phyloP scores from a whole-genome alignment of 306 rosid genomes.

The Crataegus laevigata region DNA sequence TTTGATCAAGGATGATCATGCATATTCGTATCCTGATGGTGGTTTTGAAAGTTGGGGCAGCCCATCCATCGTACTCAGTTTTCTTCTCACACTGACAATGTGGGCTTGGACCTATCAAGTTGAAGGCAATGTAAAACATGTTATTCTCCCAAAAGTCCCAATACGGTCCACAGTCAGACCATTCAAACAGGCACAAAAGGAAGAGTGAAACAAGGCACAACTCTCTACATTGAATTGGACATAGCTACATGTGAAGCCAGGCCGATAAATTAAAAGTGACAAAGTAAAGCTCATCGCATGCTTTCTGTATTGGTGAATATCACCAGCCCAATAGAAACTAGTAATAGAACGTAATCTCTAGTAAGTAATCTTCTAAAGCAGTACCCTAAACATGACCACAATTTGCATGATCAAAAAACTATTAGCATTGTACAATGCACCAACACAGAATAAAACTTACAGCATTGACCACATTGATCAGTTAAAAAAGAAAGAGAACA shows the following conservation, averaged over 20 bases:
- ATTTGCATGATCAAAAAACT: background rate
- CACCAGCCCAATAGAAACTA: background rate
- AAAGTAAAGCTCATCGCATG: background rate
- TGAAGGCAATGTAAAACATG: conserved; percentile 18
- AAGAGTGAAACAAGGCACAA: background rate
- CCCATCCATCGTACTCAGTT: conserved; percentile 75
- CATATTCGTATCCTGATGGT: conserved; percentile 55
- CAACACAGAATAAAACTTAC: background rate
- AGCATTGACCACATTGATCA: background rate
- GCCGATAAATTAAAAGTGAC: background rate
- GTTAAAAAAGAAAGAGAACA: background rate
- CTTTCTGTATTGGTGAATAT: background rate
- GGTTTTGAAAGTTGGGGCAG: conserved; percentile 64
- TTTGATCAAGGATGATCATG: conserved; percentile 17
- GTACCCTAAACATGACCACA: background rate
- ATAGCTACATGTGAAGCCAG: background rate
- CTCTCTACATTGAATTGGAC: background rate
- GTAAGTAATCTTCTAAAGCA: background rate
- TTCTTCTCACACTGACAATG: conserved; percentile 73
- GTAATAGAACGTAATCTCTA: background rate
- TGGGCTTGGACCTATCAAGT: conserved; percentile 85
- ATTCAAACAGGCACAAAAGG: background rate
- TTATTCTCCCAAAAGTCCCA: background rate
- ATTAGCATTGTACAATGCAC: background rate
- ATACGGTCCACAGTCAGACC: background rate